phyloP scores from a whole-genome alignment of 352 stramenopile species.

The Chrysophaeum taylorii region DNA sequence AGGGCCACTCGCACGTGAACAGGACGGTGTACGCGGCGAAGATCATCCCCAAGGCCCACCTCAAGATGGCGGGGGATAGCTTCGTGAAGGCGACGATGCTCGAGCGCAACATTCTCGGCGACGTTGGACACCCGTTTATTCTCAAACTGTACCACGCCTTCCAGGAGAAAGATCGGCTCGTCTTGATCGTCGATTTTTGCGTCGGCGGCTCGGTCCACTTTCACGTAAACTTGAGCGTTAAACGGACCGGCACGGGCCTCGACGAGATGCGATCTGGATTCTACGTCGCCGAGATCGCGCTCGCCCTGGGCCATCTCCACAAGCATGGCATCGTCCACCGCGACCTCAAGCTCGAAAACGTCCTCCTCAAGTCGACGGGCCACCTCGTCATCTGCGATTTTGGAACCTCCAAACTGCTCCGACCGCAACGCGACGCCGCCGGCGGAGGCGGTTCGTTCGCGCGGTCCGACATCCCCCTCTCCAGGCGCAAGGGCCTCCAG shows the following conservation, averaged over 20 bases:
- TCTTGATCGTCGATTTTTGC: conserved; percentile 25
- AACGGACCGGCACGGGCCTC: conserved; percentile 21
- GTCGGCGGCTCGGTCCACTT: conserved; percentile 34
- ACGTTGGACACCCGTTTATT: conserved; percentile 26
- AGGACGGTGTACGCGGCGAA: too few species aligned
- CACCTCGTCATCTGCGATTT: conserved; percentile 70
- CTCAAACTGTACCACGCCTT: conserved; percentile 41
- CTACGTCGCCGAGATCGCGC: conserved; percentile 33
- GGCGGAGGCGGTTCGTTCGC: too few species aligned
- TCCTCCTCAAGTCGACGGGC: conserved; percentile 57
- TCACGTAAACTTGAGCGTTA: conserved; percentile 36
- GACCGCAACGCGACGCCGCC: background rate
- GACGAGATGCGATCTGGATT: conserved; percentile 31
- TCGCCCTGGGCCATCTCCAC: conserved; percentile 53
- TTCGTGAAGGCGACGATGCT: too few species aligned
- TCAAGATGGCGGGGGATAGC: too few species aligned
- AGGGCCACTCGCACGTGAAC: too few species aligned
- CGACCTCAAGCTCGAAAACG: conserved; percentile 84
- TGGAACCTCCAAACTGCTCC: conserved; percentile 22
- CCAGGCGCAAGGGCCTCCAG: background rate
- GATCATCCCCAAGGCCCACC: too few species aligned
- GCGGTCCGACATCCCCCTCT: background rate
- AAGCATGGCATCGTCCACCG: conserved; percentile 73
- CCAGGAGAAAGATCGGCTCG: conserved; percentile 34
- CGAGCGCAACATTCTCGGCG: background rate